Evolutionary conservation across 2,329 filamentous ascomycete species (phyloP).

Genomic region (Colletotrichum gigasporum): DNA sequence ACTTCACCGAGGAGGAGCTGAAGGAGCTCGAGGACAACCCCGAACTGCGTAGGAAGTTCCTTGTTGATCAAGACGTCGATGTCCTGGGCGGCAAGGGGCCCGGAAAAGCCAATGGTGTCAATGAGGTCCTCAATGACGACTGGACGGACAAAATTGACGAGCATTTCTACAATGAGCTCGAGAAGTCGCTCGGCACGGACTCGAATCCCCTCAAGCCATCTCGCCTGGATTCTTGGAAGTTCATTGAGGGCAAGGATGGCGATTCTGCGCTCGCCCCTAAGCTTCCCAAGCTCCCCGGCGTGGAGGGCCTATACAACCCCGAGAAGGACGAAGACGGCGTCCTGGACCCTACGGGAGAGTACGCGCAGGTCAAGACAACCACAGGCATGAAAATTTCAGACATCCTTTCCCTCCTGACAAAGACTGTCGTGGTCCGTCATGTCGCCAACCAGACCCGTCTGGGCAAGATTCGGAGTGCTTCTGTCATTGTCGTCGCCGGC

Average conservation of each 20-base stretch:
- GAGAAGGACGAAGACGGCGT: slow-evolving; percentile 60
- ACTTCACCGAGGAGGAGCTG: slow-evolving; percentile 66
- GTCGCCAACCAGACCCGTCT: slow-evolving; percentile 96
- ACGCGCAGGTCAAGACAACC: slow-evolving; percentile 61
- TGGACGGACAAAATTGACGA: slow-evolving; percentile 34
- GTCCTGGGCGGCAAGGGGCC: slow-evolving; percentile 4
- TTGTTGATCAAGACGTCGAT: slow-evolving; percentile 38
- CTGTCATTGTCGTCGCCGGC: slow-evolving; percentile 83
- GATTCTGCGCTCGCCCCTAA: slow-evolving; percentile 58
- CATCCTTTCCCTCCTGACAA: slow-evolving; percentile 68
- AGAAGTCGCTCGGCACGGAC: slow-evolving; percentile 35
- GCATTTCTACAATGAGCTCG: slow-evolving; percentile 37
- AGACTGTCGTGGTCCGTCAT: slow-evolving; percentile 76
- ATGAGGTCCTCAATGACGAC: neutral
- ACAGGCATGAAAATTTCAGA: slow-evolving; percentile 64
- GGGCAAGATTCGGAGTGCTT: slow-evolving; percentile 85
- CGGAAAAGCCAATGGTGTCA: neutral
- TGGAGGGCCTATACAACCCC: slow-evolving; percentile 60
- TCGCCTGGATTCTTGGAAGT: slow-evolving; percentile 44
- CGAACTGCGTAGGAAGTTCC: slow-evolving; percentile 48
- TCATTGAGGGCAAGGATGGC: slow-evolving; percentile 40
- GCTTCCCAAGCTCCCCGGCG: slow-evolving; percentile 63
- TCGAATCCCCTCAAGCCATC: slow-evolving; percentile 41
- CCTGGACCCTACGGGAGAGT: slow-evolving; percentile 60
- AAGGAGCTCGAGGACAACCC: slow-evolving; percentile 50